Conservation (phyloP, 306 rosid species). For the Dalbergia oliveri region DNA sequence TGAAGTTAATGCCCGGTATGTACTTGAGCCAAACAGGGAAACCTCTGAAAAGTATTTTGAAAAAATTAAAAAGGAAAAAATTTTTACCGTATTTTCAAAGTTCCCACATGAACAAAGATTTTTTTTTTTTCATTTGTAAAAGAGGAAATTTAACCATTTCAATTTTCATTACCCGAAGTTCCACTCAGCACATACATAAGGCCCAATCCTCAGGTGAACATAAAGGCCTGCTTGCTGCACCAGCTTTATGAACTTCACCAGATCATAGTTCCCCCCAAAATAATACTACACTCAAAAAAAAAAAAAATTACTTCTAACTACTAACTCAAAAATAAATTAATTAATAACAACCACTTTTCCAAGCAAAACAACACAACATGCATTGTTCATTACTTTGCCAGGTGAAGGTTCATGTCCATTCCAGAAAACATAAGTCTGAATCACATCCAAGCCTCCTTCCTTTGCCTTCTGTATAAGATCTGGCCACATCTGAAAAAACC, state of each 20-base stretch:
- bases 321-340: background rate
- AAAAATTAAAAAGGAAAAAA: background rate
- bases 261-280: slow-evolving; percentile 92
- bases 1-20: slow-evolving; percentile 88
- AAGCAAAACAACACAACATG: background rate
- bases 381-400: slow-evolving; percentile 70
- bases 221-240: slow-evolving; percentile 95
- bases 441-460: slow-evolving; percentile 97
- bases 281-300: slow-evolving; percentile 67
- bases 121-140: background rate
- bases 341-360: background rate
- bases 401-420: slow-evolving; percentile 98
- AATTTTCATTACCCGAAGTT: slow-evolving; percentile 80
- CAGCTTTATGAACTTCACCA: slow-evolving; percentile 88
- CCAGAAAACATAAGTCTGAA: slow-evolving; percentile 98
- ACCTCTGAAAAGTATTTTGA: slow-evolving; percentile 65
- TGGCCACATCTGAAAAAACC: slow-evolving; percentile 90
- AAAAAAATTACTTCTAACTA: slow-evolving; percentile 23
- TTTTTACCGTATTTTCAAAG: slow-evolving; percentile 28
- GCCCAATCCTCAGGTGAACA: slow-evolving; percentile 95
- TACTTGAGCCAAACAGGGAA: slow-evolving; percentile 99
- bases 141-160: slow-evolving; percentile 12
- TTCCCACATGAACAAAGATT: background rate
- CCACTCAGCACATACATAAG: slow-evolving; percentile 99
- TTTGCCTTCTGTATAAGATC: slow-evolving; percentile 98